phyloP scores from a whole-genome alignment of 1,139 yeast genomes.

The Debaryomyces coudertii region DNA sequence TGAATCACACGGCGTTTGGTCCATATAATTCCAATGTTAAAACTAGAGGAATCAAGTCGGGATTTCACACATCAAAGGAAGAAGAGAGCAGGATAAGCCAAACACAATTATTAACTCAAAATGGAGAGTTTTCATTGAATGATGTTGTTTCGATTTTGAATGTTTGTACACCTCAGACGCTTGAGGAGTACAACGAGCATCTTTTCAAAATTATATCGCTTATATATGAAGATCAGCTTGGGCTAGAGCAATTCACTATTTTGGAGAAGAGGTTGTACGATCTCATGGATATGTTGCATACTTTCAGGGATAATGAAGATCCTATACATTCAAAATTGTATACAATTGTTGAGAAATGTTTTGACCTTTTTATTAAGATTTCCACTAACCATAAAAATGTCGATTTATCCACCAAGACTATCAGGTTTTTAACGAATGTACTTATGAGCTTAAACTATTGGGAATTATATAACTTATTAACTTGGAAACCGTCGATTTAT shows the following conservation, averaged over 20 bases:
- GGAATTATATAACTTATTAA: conserved; percentile 47
- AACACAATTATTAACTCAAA: conserved; percentile 5
- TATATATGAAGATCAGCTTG: conserved; percentile 26
- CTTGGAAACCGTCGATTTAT: conserved; percentile 49
- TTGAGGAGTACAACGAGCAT: conserved; percentile 46
- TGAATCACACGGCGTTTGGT: not conserved
- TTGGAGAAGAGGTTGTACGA: conserved; percentile 30
- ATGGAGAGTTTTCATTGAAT: conserved; percentile 20
- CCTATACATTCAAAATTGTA: conserved; percentile 39
- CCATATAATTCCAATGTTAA: not conserved
- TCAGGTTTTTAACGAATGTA: conserved; percentile 43
- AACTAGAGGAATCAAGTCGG: not conserved
- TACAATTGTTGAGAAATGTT: conserved; percentile 41
- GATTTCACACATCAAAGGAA: not conserved
- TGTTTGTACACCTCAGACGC: conserved; percentile 32
- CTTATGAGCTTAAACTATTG: conserved; percentile 48
- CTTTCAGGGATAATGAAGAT: conserved; percentile 28
- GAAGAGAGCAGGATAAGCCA: not conserved
- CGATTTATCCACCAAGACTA: conserved; percentile 38
- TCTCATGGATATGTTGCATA: conserved; percentile 31
- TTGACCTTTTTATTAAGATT: conserved; percentile 41
- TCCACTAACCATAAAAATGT: conserved; percentile 36
- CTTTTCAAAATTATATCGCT: conserved; percentile 35
- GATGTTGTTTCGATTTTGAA: conserved; percentile 35
- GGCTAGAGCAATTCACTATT: conserved; percentile 17